Conservation (phyloP, 2,329 filamentous ascomycete genomes). For the Xylaria hypoxylon region DNA sequence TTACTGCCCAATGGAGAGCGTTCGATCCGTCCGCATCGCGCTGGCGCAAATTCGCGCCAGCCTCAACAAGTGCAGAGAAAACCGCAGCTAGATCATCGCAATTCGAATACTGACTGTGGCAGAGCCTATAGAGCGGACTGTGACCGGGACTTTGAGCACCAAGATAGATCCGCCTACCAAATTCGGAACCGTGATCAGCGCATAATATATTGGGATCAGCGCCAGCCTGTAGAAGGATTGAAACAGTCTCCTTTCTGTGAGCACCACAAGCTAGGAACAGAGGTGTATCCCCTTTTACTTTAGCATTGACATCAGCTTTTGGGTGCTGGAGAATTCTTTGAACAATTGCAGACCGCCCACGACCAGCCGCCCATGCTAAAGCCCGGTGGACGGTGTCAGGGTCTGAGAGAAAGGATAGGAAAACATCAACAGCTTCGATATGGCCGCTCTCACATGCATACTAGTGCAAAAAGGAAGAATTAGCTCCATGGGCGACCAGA, state of each 20-base stretch:
- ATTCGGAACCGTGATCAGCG: too few species aligned
- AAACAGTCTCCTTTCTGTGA: slow-evolving; percentile 16
- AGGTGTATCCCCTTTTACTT: neutral
- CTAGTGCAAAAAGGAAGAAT: slow-evolving; percentile 4
- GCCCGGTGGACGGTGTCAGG: slow-evolving; percentile 5
- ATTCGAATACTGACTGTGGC: neutral
- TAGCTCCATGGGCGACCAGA: slow-evolving; percentile 2
- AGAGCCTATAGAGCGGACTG: slow-evolving; percentile 21
- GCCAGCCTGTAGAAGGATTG: slow-evolving; percentile 19
- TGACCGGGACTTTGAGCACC: too few species aligned
- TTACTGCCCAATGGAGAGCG: slow-evolving; percentile 23
- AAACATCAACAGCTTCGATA: slow-evolving; percentile 23
- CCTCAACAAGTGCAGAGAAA: slow-evolving; percentile 18
- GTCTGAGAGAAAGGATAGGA: slow-evolving; percentile 22
- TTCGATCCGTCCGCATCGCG: slow-evolving; percentile 14
- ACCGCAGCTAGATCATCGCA: neutral
- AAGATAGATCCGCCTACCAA: too few species aligned
- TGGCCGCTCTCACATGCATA: slow-evolving; percentile 22
- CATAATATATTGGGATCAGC: slow-evolving; percentile 24
- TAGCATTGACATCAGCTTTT: slow-evolving; percentile 7
- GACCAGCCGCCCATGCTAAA: slow-evolving; percentile 1
- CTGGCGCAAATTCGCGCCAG: slow-evolving; percentile 13
- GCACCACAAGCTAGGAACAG: slow-evolving; percentile 10
- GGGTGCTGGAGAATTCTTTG: slow-evolving; percentile 21
- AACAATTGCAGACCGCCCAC: slow-evolving; percentile 3